These are phyloP conservation scores for Lactuca sativa DNA, from an alignment of 129 eudicot genomes.

Conservation along the genomic window DNA sequence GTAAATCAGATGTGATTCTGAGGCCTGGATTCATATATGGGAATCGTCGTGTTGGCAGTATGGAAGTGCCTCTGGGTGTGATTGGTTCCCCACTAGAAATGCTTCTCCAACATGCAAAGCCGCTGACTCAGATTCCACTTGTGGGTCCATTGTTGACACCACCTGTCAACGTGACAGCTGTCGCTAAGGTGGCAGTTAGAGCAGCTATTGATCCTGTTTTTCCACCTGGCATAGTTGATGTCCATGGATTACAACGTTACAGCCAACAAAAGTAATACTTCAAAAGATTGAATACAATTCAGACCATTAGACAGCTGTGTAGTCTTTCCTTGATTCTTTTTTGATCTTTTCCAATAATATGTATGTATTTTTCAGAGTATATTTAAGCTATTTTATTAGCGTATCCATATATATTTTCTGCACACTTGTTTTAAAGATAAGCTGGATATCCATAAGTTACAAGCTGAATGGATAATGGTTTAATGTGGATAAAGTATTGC, in stretches of 20 bases:
- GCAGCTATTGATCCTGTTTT: conserved; percentile 93
- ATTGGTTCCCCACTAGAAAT: conserved; percentile 86
- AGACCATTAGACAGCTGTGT: not conserved
- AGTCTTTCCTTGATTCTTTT: conserved; percentile 25
- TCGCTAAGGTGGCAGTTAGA: conserved; percentile 89
- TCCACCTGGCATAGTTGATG: conserved; percentile 88
- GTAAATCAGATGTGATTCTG: conserved; percentile 71
- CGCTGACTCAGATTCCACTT: conserved; percentile 67
- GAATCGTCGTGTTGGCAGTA: conserved; percentile 82
- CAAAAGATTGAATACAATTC: not conserved
- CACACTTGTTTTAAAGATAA: no score
- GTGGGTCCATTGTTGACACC: conserved; percentile 80
- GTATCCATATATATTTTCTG: no score
- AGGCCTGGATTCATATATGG: conserved; percentile 97
- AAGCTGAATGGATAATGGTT: no score
- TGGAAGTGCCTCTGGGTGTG: conserved; percentile 80
- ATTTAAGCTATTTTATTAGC: not conserved
- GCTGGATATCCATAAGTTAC: no score
- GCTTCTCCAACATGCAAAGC: conserved; percentile 75
- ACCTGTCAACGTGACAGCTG: conserved; percentile 79
- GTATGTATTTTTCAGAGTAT: no score
- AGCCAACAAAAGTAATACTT: conserved; percentile 58
- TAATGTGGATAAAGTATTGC: no score
- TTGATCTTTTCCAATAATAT: conserved; percentile 5
- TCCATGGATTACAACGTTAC: conserved; percentile 60